phyloP scores from a whole-genome alignment of 495 filamentous ascomycete species.

The Podospora conica region DNA sequence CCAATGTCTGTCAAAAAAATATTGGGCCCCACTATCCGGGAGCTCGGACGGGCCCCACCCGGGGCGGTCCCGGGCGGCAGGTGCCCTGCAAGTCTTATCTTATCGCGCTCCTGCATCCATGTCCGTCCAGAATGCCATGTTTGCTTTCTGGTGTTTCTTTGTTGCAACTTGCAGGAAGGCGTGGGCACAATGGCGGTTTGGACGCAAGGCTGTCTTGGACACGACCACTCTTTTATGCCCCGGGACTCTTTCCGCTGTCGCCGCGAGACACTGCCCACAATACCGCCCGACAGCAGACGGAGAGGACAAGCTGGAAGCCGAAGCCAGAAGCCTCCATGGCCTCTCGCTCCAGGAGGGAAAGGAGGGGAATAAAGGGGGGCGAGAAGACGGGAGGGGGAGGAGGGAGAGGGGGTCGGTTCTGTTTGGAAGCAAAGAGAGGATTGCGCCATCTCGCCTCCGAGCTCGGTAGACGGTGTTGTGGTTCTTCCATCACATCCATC shows the following conservation, averaged over 20 bases:
- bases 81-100: background rate
- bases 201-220: background rate
- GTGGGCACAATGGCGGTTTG: background rate
- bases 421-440: background rate
- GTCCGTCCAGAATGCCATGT: background rate
- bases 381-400: too few species aligned
- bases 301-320: background rate
- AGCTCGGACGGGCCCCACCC: background rate
- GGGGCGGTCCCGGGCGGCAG: background rate
- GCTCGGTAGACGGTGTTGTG: background rate
- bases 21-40: background rate
- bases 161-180: background rate
- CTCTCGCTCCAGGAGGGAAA: background rate
- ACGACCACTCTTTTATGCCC: background rate
- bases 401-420: background rate
- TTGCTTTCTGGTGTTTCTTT: background rate
- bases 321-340: too few species aligned
- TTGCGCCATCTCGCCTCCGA: background rate
- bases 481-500: background rate
- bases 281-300: background rate
- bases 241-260: background rate
- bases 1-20: slow-evolving; percentile 3
- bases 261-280: background rate
- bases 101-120: background rate
- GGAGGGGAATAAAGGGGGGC: background rate